phyloP scores from a whole-genome alignment of 768 basidiomycete species.

The Pulveroboletus ravenelii region DNA sequence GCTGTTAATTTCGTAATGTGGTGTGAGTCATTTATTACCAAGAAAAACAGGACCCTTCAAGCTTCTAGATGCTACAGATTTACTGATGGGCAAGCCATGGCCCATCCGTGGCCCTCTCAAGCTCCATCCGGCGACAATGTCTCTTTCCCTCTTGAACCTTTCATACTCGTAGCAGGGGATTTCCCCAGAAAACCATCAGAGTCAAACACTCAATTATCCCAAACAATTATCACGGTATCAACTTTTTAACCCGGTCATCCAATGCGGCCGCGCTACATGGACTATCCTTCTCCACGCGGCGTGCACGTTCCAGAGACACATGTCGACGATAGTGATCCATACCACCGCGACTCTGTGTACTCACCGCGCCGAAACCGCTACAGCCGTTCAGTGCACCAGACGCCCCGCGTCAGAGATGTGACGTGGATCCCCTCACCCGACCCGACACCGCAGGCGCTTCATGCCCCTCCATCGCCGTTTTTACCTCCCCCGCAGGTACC shows the following conservation, averaged over 20 bases:
- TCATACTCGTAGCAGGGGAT: not conserved
- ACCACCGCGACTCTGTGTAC: not conserved
- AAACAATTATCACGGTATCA: not conserved
- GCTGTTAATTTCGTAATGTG: no score
- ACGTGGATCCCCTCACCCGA: constrained; percentile 22
- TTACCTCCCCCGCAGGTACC: not conserved
- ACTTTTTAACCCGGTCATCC: not conserved
- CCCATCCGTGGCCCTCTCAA: not conserved
- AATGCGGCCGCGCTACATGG: constrained; percentile 23
- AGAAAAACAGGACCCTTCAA: no score
- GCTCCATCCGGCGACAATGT: not conserved
- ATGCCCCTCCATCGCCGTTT: constrained; percentile 4
- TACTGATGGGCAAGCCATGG: no score
- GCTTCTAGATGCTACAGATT: no score
- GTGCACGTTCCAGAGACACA: constrained; percentile 19
- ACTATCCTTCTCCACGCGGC: constrained; percentile 22
- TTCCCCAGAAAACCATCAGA: not conserved
- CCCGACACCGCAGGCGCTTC: constrained; percentile 10
- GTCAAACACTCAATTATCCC: not conserved
- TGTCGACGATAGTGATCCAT: constrained; percentile 6
- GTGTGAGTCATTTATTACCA: no score
- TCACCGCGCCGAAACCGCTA: constrained; percentile 20
- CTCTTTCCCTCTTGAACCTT: not conserved
- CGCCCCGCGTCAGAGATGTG: constrained; percentile 21
- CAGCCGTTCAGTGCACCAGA: constrained; percentile 14